Evolutionary conservation across 306 rosid genomes (phyloP).

Genomic region (Albizia julibrissin): DNA sequence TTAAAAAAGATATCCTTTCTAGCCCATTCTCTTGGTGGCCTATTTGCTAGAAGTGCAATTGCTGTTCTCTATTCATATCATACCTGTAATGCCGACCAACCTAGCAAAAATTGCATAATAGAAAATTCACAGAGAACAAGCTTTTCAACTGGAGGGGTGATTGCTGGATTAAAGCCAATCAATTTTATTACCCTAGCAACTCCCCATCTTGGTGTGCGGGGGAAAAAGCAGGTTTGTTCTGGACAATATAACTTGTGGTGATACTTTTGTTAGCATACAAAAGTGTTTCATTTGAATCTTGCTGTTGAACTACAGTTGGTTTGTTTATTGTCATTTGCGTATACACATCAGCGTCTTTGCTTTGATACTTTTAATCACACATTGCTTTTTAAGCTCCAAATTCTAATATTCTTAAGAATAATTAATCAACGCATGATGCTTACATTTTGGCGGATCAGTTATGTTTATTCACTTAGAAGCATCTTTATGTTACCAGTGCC

Average conservation of each 20-base stretch:
- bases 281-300: constrained; percentile 2
- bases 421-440: neutral
- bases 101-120: constrained; percentile 32
- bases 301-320: constrained; percentile 1
- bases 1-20: constrained; percentile 86
- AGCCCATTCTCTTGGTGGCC: constrained; percentile 95
- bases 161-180: constrained; percentile 89
- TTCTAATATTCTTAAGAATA: neutral
- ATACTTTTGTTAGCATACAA: constrained; percentile 7
- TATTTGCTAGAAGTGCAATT: constrained; percentile 87
- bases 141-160: constrained; percentile 55
- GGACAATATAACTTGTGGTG: constrained; percentile 28
- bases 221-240: constrained; percentile 84
- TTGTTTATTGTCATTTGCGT: constrained; percentile 2
- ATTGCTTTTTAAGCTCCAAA: neutral
- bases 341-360: neutral
- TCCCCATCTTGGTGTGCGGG: constrained; percentile 97
- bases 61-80: constrained; percentile 65
- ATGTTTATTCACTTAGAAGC: neutral
- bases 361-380: neutral
- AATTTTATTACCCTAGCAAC: constrained; percentile 91
- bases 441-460: neutral
- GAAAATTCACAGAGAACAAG: constrained; percentile 39
- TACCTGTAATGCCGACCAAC: constrained; percentile 39
- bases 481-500: neutral